Evolutionary conservation across 169 alveolate genomes (phyloP).

Genomic region (Toxoplasma gondii): DNA sequence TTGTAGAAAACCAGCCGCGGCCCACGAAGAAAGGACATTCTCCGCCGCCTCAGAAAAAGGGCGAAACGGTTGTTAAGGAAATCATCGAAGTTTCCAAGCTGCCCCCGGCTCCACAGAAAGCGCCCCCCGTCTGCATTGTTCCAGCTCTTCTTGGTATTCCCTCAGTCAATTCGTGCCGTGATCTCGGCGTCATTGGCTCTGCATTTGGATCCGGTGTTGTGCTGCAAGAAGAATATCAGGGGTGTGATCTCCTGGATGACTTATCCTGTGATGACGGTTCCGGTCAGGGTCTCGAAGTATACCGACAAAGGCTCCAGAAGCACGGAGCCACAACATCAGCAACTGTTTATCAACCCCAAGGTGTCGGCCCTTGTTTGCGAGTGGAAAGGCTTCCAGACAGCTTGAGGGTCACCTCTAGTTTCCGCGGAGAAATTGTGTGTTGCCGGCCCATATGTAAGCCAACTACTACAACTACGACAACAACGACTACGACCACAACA

Average conservation of each 20-base stretch:
- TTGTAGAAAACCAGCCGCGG: background rate
- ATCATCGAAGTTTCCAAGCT: slow-evolving; percentile 23
- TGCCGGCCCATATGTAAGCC: slow-evolving; percentile 39
- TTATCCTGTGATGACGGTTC: slow-evolving; percentile 33
- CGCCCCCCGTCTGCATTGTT: slow-evolving; percentile 9
- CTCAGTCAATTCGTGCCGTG: slow-evolving; percentile 12
- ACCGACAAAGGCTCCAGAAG: slow-evolving; percentile 9
- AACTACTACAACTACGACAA: slow-evolving; percentile 21
- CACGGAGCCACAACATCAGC: background rate
- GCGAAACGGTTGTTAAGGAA: slow-evolving; percentile 27
- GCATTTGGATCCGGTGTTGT: background rate
- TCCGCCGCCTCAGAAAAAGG: slow-evolving; percentile 39
- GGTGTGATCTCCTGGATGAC: slow-evolving; percentile 39
- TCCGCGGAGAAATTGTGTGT: slow-evolving; percentile 34
- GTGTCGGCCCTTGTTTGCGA: slow-evolving; percentile 36
- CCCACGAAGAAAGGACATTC: slow-evolving; percentile 26
- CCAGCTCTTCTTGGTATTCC: slow-evolving; percentile 35
- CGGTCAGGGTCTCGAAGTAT: slow-evolving; percentile 32
- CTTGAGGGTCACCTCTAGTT: slow-evolving; percentile 24
- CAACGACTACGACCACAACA: slow-evolving; percentile 37
- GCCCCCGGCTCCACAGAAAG: slow-evolving; percentile 38
- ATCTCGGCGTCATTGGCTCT: slow-evolving; percentile 19
- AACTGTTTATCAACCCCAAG: background rate
- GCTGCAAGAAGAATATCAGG: slow-evolving; percentile 27
- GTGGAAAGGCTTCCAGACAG: slow-evolving; percentile 33